These are phyloP conservation scores for Lentinula lateritia DNA, from an alignment of 768 basidiomycete genomes.

Conservation along the genomic window DNA sequence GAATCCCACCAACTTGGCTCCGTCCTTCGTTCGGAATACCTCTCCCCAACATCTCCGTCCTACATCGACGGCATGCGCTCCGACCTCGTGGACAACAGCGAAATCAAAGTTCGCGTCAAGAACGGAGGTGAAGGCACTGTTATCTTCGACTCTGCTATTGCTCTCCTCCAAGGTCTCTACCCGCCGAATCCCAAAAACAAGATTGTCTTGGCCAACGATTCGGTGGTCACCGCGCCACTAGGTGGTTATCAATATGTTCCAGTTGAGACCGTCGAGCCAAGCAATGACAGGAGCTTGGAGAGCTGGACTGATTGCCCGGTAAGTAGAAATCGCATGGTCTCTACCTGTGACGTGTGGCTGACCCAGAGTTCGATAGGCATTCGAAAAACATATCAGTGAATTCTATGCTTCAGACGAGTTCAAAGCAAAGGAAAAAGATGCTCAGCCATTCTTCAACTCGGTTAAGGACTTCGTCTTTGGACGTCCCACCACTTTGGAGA, in stretches of 20 bases:
- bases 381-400: constrained; percentile 54
- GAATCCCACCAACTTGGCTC: constrained; percentile 64
- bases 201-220: constrained; percentile 75
- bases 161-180: constrained; percentile 81
- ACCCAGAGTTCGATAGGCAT: constrained; percentile 18
- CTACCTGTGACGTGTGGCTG: background rate
- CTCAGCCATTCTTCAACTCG: constrained; percentile 59
- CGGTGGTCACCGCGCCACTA: constrained; percentile 65
- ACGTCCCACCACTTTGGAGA: constrained; percentile 59
- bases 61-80: constrained; percentile 61
- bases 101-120: constrained; percentile 76
- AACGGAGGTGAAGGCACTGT: constrained; percentile 81
- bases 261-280: constrained; percentile 86
- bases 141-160: constrained; percentile 82
- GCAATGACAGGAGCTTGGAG: constrained; percentile 78
- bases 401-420: constrained; percentile 63
- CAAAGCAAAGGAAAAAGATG: constrained; percentile 51
- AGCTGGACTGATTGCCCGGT: constrained; percentile 68
- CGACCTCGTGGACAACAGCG: constrained; percentile 67
- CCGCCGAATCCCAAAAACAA: constrained; percentile 72
- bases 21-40: constrained; percentile 59
- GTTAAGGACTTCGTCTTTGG: constrained; percentile 71
- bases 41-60: constrained; percentile 59
- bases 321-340: constrained; percentile 9
- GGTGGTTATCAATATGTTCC: constrained; percentile 86